phyloP scores from a whole-genome alignment of 2,329 filamentous ascomycete genomes.

The Eutypella sp. region DNA sequence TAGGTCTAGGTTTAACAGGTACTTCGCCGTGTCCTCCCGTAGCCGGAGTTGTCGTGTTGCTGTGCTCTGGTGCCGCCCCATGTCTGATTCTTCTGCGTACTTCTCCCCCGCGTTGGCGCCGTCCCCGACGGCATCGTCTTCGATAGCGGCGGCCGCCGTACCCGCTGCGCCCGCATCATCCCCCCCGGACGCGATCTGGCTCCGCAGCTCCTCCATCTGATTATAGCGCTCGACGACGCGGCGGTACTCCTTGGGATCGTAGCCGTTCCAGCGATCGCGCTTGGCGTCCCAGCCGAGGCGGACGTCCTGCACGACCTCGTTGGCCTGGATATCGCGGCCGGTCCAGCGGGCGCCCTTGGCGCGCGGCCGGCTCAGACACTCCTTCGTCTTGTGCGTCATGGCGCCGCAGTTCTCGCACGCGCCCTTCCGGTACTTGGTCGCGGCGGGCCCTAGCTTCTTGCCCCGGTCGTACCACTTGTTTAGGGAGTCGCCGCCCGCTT shows the following conservation, averaged over 20 bases:
- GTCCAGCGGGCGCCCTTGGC: slow-evolving; percentile 90
- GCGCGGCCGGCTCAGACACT: slow-evolving; percentile 83
- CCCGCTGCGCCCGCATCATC: slow-evolving; percentile 17
- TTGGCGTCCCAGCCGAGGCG: slow-evolving; percentile 95
- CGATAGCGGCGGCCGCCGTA: slow-evolving; percentile 41
- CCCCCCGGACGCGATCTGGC: slow-evolving; percentile 33
- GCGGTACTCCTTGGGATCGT: slow-evolving; percentile 80
- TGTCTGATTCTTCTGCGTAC: slow-evolving; percentile 93
- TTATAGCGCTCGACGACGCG: slow-evolving; percentile 87
- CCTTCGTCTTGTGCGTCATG: slow-evolving; percentile 93
- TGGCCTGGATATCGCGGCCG: slow-evolving; percentile 87
- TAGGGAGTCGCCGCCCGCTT: slow-evolving; percentile 40
- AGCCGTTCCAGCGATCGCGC: slow-evolving; percentile 97
- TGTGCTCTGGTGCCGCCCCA: slow-evolving; percentile 89
- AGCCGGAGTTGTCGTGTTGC: slow-evolving; percentile 86
- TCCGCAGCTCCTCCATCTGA: slow-evolving; percentile 72
- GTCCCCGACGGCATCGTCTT: slow-evolving; percentile 43
- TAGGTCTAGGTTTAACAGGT: slow-evolving; percentile 87
- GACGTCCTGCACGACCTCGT: slow-evolving; percentile 81
- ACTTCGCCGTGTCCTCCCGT: slow-evolving; percentile 95
- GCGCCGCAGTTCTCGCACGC: slow-evolving; percentile 98
- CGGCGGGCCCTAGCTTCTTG: slow-evolving; percentile 75
- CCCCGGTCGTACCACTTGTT: slow-evolving; percentile 87
- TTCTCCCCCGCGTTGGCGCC: slow-evolving; percentile 57
- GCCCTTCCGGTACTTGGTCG: slow-evolving; percentile 96